These are phyloP conservation scores for Achaetomiella virescens DNA, from an alignment of 495 filamentous ascomycete species.

Conservation along the genomic window DNA sequence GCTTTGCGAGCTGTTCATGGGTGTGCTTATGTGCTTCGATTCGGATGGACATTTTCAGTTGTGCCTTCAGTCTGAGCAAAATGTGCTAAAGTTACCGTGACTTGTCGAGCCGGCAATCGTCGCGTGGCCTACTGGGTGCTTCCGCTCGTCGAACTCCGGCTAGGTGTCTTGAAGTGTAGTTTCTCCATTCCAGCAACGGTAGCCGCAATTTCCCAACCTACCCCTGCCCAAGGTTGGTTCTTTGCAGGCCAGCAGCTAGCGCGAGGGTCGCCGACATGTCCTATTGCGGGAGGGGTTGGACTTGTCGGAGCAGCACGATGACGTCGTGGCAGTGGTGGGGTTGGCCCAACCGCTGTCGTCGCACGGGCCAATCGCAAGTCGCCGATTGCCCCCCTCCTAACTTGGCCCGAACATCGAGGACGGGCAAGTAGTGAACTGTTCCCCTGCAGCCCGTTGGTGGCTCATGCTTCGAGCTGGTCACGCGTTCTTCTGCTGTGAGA, in stretches of 20 bases:
- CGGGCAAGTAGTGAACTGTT: no score
- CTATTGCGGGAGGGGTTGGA: neutral
- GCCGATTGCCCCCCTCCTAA: neutral
- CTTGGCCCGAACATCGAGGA: neutral
- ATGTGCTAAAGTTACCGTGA: no score
- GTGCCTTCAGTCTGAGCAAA: no score
- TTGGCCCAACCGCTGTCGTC: slow-evolving; percentile 12
- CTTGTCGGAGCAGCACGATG: slow-evolving; percentile 12
- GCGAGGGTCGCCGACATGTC: neutral
- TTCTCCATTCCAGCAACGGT: neutral
- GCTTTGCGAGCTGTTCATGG: no score
- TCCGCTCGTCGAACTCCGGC: no score
- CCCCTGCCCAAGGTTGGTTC: neutral
- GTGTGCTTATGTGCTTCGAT: no score
- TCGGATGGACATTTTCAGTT: no score
- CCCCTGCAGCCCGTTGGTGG: no score
- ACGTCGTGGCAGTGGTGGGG: slow-evolving; percentile 25
- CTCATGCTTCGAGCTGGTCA: no score
- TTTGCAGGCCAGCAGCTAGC: neutral
- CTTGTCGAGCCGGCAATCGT: no score
- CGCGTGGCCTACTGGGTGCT: neutral
- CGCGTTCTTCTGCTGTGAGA: no score
- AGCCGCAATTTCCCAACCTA: no score
- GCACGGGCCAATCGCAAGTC: slow-evolving; percentile 5
- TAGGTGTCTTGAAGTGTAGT: neutral